Evolutionary conservation across 1,284 basidiomycete species (phyloP), one percentile per base, ranked within the genome.

Genomic region (Austropuccinia psidii): DNA sequence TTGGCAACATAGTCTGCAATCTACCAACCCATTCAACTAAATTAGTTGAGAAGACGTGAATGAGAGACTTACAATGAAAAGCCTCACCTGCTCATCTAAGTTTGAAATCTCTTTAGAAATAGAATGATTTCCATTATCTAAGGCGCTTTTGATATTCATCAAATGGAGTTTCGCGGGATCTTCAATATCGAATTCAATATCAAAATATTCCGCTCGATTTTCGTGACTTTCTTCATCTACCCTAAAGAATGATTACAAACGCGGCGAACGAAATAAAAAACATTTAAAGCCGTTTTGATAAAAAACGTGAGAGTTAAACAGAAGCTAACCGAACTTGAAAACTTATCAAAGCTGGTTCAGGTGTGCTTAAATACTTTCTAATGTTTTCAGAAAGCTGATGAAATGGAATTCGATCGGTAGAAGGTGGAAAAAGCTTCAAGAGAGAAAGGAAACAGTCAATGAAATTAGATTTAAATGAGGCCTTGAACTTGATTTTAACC

Each of bases 151-250:
- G 35, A 73, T 58, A 3, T 47, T 52, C 0, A 73, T 15, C 19
- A 73, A 49, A 54, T 73, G 69, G 5, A 73, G 19, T 64, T 64
- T 73, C 13, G 69, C 69, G 5, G 69, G 69, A 31, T 73, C 69
- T 47, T 73, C 69, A 27, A 73, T 64, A 41, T 33, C 47, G 47
- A 73, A 50, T 35, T 73, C 33, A 49, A 73, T 54, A 43, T 73
- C 69, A 41, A 61, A 73, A 55, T 64, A 73, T 45, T 73, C 47
- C 5, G 60, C 31, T 6, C 62, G 62, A 35, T 55, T 55, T n/a
- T n/a, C 19, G 39, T 73, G 55, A 45, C 39, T 33, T 43, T 61
- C 58, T 35, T 73, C 37, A 50, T 73, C 69, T 11, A 73, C 69
- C 27, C 69, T 73, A 54, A 7, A 33, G 21, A 43, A 45, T 43